Base-by-base conservation (phyloP, 2,329 filamentous ascomycete genomes). In the Diatrype stigma region DNA sequence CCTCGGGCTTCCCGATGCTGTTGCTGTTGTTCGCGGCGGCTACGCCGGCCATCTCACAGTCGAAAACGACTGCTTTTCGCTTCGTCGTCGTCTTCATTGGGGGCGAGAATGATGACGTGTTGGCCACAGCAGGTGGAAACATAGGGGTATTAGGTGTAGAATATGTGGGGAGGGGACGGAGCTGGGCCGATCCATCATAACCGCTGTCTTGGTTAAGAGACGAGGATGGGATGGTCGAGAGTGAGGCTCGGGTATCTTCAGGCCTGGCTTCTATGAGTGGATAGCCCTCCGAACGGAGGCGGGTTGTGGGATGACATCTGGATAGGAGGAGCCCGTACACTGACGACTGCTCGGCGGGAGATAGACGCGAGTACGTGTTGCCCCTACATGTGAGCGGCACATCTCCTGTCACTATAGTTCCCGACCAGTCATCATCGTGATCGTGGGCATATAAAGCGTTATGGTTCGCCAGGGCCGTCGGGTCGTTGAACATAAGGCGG, bases 1-100 rank as follows among this genome's bases (percentile, higher is more conserved):
- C 35, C 3, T 16, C 7, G 30, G 21, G 32, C 14, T 60, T 58
- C 6, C 52, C 55, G 6, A 32, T 47, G 1, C 70, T 60, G n/a
- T n/a, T n/a, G 26, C 26, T 30, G 5, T 30, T 30, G 26, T 30
- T 30, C 26, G 6, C 10, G 26, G 26, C 6, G 6, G 10, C 26
- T 30, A 10, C 10, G 21, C 57, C 60, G 3, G 70, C 71, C 72
- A 75, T 75, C 55, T 76, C 73, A 48, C 73, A 75, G 48, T 76
- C 73, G 10, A 76, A 55, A 0, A 63, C 66, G 3, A 76, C 63
- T n/a, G 46, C 46, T n/a, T 28, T 21, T 12, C 22, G 23, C 21
- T 17, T 11, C 11, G 6, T 14, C n/a, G 12, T 14, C 23, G 40
- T 22, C 38, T n/a, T n/a, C n/a, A n/a, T n/a, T n/a, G 38, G 47